A percentile compares a stretch with the other conserved stretches of the same genome.
phyloP scores from a whole-genome alignment of 768 basidiomycete species.

The Cystofilobasidium macerans region DNA sequence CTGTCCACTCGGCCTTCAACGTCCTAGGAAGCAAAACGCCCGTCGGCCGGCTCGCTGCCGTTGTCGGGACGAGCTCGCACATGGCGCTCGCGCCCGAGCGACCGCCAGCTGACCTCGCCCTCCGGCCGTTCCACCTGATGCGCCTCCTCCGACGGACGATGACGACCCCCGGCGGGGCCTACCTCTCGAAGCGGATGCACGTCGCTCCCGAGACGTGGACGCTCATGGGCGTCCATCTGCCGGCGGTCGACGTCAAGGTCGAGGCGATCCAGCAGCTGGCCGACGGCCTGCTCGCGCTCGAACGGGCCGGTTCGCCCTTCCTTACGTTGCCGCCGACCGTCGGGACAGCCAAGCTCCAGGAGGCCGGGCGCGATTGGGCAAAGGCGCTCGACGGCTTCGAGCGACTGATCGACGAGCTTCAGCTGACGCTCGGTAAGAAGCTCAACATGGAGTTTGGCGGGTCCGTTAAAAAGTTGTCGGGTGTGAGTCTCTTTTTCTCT shows the following conservation, averaged over 20 bases:
- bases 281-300: constrained; percentile 67
- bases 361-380: constrained; percentile 47
- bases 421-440: constrained; percentile 7
- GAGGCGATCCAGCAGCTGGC: constrained; percentile 69
- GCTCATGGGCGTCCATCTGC: constrained; percentile 74
- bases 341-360: constrained; percentile 52
- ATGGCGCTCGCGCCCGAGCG: neutral
- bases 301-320: constrained; percentile 63
- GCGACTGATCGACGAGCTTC: constrained; percentile 60
- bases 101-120: neutral
- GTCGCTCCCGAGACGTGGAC: constrained; percentile 86
- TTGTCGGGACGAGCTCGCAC: neutral
- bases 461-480: neutral
- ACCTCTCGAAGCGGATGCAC: constrained; percentile 72
- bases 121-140: constrained; percentile 85
- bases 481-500: neutral
- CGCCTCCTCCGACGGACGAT: constrained; percentile 65
- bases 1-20: neutral
- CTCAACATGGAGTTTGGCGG: constrained; percentile 2
- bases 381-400: constrained; percentile 70
- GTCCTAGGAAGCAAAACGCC: neutral
- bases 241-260: constrained; percentile 71
- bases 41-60: too few relatives aligned
- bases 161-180: constrained; percentile 59
- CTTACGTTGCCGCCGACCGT: constrained; percentile 37